phyloP scores from a whole-genome alignment of 345 rosid species.

The Pistacia vera region DNA sequence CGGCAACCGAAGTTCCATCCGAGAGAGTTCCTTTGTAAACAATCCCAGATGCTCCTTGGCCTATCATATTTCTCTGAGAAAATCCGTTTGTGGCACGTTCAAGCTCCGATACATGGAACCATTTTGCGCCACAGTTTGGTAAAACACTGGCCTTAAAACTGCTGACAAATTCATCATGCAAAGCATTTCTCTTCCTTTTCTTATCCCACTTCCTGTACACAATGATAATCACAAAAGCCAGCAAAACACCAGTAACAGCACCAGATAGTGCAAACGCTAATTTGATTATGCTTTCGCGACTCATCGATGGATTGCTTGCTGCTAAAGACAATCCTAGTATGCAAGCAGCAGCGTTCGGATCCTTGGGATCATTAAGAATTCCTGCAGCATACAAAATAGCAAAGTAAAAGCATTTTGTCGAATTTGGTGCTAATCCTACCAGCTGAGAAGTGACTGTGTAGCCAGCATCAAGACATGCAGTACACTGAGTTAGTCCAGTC shows the following conservation, averaged over 20 bases:
- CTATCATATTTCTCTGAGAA: constrained; percentile 48
- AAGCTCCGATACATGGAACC: constrained; percentile 53
- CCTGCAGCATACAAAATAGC: constrained; percentile 50
- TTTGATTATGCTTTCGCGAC: constrained; percentile 16
- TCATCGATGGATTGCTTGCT: constrained; percentile 11
- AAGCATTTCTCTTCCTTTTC: constrained; percentile 32
- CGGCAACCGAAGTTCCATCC: constrained; percentile 56
- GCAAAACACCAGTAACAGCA: constrained; percentile 38
- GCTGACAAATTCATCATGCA: constrained; percentile 36
- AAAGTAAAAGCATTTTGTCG: constrained; percentile 46
- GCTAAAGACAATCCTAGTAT: constrained; percentile 46
- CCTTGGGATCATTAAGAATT: constrained; percentile 47
- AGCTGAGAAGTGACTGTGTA: constrained; percentile 36
- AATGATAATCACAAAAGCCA: constrained; percentile 28
- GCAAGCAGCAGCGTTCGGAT: constrained; percentile 45
- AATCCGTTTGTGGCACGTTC: constrained; percentile 55
- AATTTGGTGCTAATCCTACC: constrained; percentile 26
- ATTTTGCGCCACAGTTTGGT: constrained; percentile 56
- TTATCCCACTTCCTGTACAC: constrained; percentile 32
- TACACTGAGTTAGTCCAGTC: constrained; percentile 39
- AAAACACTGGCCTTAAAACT: constrained; percentile 40
- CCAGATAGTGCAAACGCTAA: constrained; percentile 33
- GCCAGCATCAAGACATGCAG: constrained; percentile 57
- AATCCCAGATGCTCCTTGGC: constrained; percentile 52
- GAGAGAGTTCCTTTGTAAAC: constrained; percentile 52